phyloP scores from a whole-genome alignment of 2,329 filamentous ascomycete genomes.

The Geosmithia morbida region DNA sequence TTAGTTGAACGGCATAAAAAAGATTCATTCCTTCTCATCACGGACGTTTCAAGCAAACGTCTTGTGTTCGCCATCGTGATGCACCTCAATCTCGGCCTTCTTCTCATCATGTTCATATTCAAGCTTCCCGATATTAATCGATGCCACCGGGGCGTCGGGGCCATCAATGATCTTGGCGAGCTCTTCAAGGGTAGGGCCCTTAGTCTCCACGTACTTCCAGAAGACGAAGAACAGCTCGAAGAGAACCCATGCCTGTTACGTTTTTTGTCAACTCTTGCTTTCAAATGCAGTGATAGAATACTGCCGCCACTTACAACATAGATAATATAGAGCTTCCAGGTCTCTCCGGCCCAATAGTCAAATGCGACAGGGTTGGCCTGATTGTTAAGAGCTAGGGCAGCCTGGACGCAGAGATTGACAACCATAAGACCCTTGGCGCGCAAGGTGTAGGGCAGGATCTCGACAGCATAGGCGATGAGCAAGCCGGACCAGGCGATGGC shows the following conservation, averaged over 20 bases:
- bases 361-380: slow-evolving; percentile 9
- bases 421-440: slow-evolving; percentile 47
- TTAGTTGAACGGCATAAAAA: too few relatives aligned
- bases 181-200: slow-evolving; percentile 44
- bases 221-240: slow-evolving; percentile 47
- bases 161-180: slow-evolving; percentile 59
- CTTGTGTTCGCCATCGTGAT: not conserved
- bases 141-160: slow-evolving; percentile 34
- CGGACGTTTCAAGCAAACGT: not conserved
- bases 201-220: slow-evolving; percentile 57
- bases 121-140: slow-evolving; percentile 38
- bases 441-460: slow-evolving; percentile 42
- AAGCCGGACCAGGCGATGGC: slow-evolving; percentile 45
- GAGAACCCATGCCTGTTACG: slow-evolving; percentile 31
- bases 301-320: not conserved
- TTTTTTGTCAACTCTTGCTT: not conserved
- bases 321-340: slow-evolving; percentile 5
- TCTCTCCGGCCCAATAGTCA: slow-evolving; percentile 5
- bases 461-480: slow-evolving; percentile 41
- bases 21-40: not conserved
- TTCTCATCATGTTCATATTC: slow-evolving; percentile 30
- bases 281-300: too few relatives aligned
- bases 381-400: slow-evolving; percentile 44
- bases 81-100: not conserved
- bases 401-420: slow-evolving; percentile 50